Conservation (phyloP, 495 filamentous ascomycete species). For the Letharia lupina region DNA sequence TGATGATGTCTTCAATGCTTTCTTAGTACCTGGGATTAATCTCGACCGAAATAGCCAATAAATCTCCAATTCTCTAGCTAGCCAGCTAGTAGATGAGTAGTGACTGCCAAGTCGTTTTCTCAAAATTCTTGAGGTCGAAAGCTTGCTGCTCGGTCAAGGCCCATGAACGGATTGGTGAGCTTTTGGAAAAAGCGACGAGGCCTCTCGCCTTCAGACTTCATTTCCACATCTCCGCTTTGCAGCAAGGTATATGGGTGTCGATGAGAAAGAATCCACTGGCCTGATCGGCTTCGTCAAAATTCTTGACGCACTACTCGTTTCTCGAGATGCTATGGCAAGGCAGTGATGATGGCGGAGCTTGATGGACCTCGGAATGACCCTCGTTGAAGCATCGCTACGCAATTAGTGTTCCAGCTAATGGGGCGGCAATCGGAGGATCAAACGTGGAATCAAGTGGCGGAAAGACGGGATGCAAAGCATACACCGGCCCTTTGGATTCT, state of each 20-base stretch:
- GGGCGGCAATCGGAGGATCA: conserved; percentile 9
- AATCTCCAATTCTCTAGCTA: not conserved
- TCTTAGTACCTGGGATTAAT: not conserved
- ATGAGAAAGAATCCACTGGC: not conserved
- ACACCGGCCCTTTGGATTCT: conserved; percentile 64
- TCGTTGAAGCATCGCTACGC: not conserved
- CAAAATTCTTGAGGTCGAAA: not conserved
- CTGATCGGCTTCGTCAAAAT: not conserved
- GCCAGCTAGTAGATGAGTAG: not conserved
- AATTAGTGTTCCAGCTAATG: conserved; percentile 1
- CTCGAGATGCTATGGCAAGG: not conserved
- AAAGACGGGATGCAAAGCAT: conserved; percentile 69
- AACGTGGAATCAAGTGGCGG: conserved; percentile 27
- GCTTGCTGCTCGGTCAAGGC: not conserved
- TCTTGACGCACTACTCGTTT: not conserved
- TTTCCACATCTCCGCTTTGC: not conserved
- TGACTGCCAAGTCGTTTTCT: not conserved
- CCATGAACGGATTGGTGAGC: not conserved
- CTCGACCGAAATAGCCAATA: not conserved
- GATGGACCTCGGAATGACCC: not conserved
- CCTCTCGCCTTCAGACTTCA: not conserved
- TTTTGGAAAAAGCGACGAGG: no score
- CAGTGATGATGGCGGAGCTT: not conserved
- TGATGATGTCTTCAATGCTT: not conserved
- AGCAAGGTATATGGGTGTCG: not conserved